Conservation (phyloP, 257 asterid species). For the Linaria vulgaris region DNA sequence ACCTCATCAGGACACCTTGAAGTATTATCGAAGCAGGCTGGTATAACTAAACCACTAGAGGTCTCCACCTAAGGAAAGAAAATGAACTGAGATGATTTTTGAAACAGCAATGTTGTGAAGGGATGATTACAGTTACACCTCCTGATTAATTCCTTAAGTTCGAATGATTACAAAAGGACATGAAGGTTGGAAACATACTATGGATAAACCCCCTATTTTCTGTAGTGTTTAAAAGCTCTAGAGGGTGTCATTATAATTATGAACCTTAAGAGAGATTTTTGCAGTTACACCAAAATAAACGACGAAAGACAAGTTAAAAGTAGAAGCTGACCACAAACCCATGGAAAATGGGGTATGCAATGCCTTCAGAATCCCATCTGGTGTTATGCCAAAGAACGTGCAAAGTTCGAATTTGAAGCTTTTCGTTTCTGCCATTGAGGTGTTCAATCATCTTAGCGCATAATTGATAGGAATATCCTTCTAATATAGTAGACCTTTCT, state of each 20-base stretch:
- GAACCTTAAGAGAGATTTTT: neutral
- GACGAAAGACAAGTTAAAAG: constrained; percentile 22
- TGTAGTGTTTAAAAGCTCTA: too few species aligned
- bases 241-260: neutral
- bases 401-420: constrained; percentile 69
- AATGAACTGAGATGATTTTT: neutral
- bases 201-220: too few species aligned
- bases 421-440: constrained; percentile 52
- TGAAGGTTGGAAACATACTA: too few species aligned
- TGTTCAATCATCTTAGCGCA: constrained; percentile 73
- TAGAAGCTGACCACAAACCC: constrained; percentile 75
- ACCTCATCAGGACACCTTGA: constrained; percentile 90
- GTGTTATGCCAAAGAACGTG: constrained; percentile 86
- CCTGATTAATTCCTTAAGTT: neutral
- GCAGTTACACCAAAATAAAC: neutral
- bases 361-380: constrained; percentile 65
- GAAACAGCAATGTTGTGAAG: neutral
- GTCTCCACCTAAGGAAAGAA: constrained; percentile 59
- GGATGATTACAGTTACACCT: neutral
- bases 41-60: constrained; percentile 60
- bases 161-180: too few species aligned
- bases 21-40: constrained; percentile 67
- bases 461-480: constrained; percentile 74
- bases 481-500: constrained; percentile 26
- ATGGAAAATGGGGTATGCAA: constrained; percentile 65